Percentiles rank a stretch among this genome's conserved stretches.
Conservation (phyloP, 257 asterid species). For the Fraxinus cuspidata region DNA sequence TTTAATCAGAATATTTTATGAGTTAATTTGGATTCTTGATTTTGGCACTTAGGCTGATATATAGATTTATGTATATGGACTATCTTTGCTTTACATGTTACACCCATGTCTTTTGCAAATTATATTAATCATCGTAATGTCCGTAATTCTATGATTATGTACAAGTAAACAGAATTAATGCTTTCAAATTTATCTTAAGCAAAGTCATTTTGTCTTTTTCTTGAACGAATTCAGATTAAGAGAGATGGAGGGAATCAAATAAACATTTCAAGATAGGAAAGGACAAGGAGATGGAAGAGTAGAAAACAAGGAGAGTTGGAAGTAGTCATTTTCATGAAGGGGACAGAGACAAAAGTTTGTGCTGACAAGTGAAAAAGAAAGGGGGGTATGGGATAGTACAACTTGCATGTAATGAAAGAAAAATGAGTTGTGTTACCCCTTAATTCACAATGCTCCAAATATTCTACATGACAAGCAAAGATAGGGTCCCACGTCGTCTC, state of each 20-base stretch:
- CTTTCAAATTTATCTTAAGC: neutral
- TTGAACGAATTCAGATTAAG: neutral
- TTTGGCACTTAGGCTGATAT: neutral
- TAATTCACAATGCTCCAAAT: too few species aligned
- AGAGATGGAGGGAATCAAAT: slow-evolving; percentile 26
- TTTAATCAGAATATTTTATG: neutral
- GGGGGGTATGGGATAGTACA: neutral
- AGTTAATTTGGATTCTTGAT: neutral
- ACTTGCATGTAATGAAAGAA: slow-evolving; percentile 3
- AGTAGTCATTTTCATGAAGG: slow-evolving; percentile 56
- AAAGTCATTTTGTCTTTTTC: neutral
- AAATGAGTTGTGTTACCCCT: neutral
- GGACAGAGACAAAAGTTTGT: slow-evolving; percentile 34
- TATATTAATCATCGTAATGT: neutral
- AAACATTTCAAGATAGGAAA: slow-evolving; percentile 40
- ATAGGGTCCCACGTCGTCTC: too few species aligned
- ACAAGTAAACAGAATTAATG: neutral
- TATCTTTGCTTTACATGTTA: neutral
- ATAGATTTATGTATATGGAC: neutral
- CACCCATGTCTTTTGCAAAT: neutral
- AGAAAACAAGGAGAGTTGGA: slow-evolving; percentile 59
- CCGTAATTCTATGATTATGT: neutral
- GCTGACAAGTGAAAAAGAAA: slow-evolving; percentile 35
- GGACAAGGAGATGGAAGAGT: slow-evolving; percentile 41
- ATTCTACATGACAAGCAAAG: too few species aligned